A percentile compares a stretch with the other conserved stretches of the same genome.
phyloP scores from a whole-genome alignment of 2,329 filamentous ascomycete species.

The Arthrobotrys musiformis region DNA sequence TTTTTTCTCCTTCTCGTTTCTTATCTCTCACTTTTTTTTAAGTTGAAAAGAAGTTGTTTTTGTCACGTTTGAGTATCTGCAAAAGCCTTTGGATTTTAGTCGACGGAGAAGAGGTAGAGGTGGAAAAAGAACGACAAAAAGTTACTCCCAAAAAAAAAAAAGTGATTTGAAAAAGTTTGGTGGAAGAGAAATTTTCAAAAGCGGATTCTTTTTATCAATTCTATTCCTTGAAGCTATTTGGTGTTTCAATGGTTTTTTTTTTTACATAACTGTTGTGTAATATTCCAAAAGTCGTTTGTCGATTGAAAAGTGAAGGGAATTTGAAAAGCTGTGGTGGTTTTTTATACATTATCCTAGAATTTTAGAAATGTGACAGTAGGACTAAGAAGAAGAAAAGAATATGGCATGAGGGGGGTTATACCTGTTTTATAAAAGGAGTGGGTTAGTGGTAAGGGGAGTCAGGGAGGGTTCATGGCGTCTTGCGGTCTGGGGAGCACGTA shows the following conservation, averaged over 20 bases:
- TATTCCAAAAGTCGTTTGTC: neutral
- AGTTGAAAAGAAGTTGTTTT: neutral
- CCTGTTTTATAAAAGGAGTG: neutral
- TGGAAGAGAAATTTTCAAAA: constrained; percentile 17
- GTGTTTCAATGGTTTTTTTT: no score
- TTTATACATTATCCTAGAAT: no score
- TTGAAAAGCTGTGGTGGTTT: neutral
- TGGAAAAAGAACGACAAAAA: no score
- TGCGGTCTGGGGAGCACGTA: constrained; percentile 47
- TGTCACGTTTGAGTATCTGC: neutral
- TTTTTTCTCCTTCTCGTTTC: neutral
- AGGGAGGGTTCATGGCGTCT: constrained; percentile 33
- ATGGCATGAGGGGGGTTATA: no score
- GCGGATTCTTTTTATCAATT: constrained; percentile 5
- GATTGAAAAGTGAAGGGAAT: neutral
- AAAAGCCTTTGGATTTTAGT: no score
- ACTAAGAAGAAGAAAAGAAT: neutral
- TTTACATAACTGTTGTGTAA: neutral
- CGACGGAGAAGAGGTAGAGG: no score
- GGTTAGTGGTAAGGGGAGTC: neutral
- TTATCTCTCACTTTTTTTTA: neutral
- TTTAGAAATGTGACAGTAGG: neutral
- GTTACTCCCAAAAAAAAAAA: constrained; percentile 30
- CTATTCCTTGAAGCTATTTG: neutral
- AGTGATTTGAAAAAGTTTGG: constrained; percentile 7